Evolutionary conservation across 192 early-diverging fungal genomes (phyloP), one percentile per base, ranked within the genome.

Genomic region (Phycomyces nitens): DNA sequence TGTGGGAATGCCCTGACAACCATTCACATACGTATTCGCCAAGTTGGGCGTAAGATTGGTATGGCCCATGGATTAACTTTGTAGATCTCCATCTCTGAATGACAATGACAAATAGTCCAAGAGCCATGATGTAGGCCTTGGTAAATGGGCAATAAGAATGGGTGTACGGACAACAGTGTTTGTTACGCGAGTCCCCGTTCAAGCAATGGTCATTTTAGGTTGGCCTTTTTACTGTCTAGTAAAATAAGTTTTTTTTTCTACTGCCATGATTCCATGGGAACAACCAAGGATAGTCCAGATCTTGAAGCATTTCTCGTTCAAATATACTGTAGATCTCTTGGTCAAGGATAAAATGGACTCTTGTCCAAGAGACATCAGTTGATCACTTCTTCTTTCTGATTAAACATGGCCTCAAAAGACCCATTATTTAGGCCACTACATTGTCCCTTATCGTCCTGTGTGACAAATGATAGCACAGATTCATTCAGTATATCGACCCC

Each of bases 401-500:
- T n/a, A n/a, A n/a, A n/a, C n/a, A n/a, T 34, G 29, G 29, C 29
- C 2, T 34, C 29, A 34, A 34, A 34, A 34, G 29, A 34, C 29
- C 29, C 29, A 34, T 7, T 34, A 34, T 2, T 34, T 21, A 39
- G 38, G 15, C 18, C 53, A 16, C 6, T 58, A 8, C 55, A 59
- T 14, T 42, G 60, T 18, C 61, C 66, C 21, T 18, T 61, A 12
- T 24, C 52, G 24, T 68, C 66, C 3, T 68, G 66, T 39, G 38
- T 42, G 24, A 68, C 66, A 53, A 59, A 68, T 18, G 66, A 68
- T 56, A 68, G 52, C 14, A 22, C 47, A 18, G 66, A 68, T 15
- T 68, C 66, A 39, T n/a, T 43, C 7, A 61, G 39, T 14, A 18
- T 68, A 3, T 52, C 59, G 3, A 68, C 66, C 7, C 66, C 66